Percentiles rank a stretch among this genome's conserved stretches.
Evolutionary conservation across 805 yeast species (phyloP).

Genomic region (Starmerella floricola): DNA sequence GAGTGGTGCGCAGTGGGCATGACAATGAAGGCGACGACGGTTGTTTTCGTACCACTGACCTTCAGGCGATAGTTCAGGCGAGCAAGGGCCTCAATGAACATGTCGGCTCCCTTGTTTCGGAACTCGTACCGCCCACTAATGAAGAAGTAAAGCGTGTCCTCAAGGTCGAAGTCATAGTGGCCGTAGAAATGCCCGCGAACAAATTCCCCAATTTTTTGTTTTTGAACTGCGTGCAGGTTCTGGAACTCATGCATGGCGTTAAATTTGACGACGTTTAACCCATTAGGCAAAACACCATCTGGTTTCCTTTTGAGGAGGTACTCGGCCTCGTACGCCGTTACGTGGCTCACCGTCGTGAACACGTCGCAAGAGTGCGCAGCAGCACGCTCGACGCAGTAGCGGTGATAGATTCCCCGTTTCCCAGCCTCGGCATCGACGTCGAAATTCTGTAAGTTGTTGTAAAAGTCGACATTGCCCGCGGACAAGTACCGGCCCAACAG

Average conservation of each 20-base stretch:
- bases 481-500: conserved; percentile 86
- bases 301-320: conserved; percentile 90
- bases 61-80: conserved; percentile 80
- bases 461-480: conserved; percentile 93
- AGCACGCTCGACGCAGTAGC: conserved; percentile 92
- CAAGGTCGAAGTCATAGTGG: conserved; percentile 85
- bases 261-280: conserved; percentile 87
- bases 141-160: conserved; percentile 86
- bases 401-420: conserved; percentile 89
- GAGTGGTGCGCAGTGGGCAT: conserved; percentile 96
- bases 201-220: conserved; percentile 86
- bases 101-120: conserved; percentile 92
- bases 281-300: conserved; percentile 95
- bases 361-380: conserved; percentile 95
- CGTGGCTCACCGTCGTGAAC: conserved; percentile 92
- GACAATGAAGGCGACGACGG: conserved; percentile 92
- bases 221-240: conserved; percentile 82
- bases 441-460: conserved; percentile 74
- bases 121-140: conserved; percentile 96
- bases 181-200: conserved; percentile 97
- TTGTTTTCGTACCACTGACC: conserved; percentile 68
- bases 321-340: conserved; percentile 93
- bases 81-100: conserved; percentile 85
- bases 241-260: conserved; percentile 98
- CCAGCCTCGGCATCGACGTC: conserved; percentile 98